These are phyloP conservation scores for Calocybe gambosa DNA, from an alignment of 1,284 basidiomycete genomes.

Conservation along the genomic window DNA sequence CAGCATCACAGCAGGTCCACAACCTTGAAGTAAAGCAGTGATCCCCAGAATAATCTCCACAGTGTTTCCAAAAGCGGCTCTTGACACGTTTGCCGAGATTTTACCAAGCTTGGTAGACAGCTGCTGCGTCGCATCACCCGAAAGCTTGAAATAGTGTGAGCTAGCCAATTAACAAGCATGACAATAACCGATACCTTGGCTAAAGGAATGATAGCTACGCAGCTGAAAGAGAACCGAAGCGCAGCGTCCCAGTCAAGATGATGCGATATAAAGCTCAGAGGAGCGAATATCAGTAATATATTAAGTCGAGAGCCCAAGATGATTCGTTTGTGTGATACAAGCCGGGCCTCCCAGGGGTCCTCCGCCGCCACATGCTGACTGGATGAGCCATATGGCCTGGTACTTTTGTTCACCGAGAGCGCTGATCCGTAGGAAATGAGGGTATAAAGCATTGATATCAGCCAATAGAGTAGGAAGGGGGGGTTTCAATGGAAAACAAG, in stretches of 20 bases:
- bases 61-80: conserved; percentile 79
- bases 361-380: conserved; percentile 38
- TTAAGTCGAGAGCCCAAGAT: conserved; percentile 75
- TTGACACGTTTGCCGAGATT: conserved; percentile 79
- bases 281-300: conserved; percentile 71
- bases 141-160: conserved; percentile 37
- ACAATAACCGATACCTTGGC: conserved; percentile 46
- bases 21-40: conserved; percentile 77
- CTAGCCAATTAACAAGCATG: neutral
- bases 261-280: conserved; percentile 63
- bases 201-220: conserved; percentile 84
- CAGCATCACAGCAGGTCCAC: conserved; percentile 13
- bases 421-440: conserved; percentile 24
- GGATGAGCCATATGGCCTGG: conserved; percentile 22
- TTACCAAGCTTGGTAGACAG: conserved; percentile 74
- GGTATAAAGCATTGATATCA: conserved; percentile 8
- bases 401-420: conserved; percentile 33
- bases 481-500: neutral
- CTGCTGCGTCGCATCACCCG: conserved; percentile 86
- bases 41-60: conserved; percentile 86
- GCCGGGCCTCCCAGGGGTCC: conserved; percentile 61
- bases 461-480: conserved; percentile 7
- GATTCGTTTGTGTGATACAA: conserved; percentile 60
- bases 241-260: conserved; percentile 70
- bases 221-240: conserved; percentile 75